Evolutionary conservation across 2,329 filamentous ascomycete species (phyloP), one percentile per base, ranked within the genome.

Genomic region (Elsinoe fawcettii): DNA sequence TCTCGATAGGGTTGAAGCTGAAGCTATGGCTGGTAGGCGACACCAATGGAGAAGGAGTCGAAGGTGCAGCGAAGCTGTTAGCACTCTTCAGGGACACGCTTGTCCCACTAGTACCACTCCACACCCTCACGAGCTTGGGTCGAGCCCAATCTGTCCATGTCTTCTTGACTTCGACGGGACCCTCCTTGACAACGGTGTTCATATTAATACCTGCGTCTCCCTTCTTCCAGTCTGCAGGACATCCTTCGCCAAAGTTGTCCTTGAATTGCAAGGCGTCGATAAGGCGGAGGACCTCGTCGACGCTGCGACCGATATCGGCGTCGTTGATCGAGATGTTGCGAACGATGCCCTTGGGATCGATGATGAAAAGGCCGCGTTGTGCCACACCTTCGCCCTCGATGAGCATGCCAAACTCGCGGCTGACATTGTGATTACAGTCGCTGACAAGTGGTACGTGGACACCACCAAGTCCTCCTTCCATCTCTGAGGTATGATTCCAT

Each of bases 311-410:
- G 61, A 85, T 81, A 60, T 82, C 80, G 30, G 84, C 75, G 65
- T 85, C 82, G 71, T 85, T 85, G 73, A 85, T 74, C 60, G 82
- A 84, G 69, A 85, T 82, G 75, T 82, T 63, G 61, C 82, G 72
- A 23, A 85, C 73, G 25, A 77, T 69, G 57, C 82, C 82, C 69
- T 80, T 79, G 59, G 82, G 81, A 67, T 86, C 83, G 65, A 85
- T 84, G 71, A 86, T 77, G 74, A 85, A 86, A 46, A 85, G 74
- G 3, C 82, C 83, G 20, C 83, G 76, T 59, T 85, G 77, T 11
- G 82, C 80, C 59, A 85, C 75, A 34, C 83, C 83, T 67, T 82
- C 78, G 20, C 84, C 80, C 70, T 85, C 82, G 58, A 84, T 75
- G 63, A 86, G 71, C 8, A 85, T 82, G 59, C 82, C 82, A 67